A percentile compares a stretch with the other conserved stretches of the same genome.
These are phyloP conservation scores for Colletotrichum sojae DNA, from an alignment of 2,329 filamentous ascomycete genomes.

Conservation along the genomic window DNA sequence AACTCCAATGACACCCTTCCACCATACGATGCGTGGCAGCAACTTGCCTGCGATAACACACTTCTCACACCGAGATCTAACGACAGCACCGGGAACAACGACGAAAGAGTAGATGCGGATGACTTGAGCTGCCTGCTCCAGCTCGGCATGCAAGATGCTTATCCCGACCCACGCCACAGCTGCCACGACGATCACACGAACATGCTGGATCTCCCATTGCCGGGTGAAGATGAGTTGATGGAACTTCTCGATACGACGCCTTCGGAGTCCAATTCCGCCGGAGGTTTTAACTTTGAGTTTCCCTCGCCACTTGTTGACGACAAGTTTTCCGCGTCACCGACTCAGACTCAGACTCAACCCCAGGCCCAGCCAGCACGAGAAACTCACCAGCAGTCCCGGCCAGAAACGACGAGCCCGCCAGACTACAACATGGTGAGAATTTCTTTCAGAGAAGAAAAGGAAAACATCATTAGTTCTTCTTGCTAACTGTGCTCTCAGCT, in stretches of 20 bases:
- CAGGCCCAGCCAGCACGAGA: no score
- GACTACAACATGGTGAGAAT: conserved; percentile 21
- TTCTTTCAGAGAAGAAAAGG: no score
- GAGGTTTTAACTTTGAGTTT: conserved; percentile 24
- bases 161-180: neutral
- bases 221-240: conserved; percentile 31
- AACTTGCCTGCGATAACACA: conserved; percentile 3
- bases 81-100: neutral
- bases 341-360: no score
- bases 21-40: conserved; percentile 17
- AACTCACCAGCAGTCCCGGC: neutral
- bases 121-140: conserved; percentile 17
- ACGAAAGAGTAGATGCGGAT: neutral
- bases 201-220: conserved; percentile 23
- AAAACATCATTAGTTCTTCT: conserved; percentile 3
- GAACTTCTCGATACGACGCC: conserved; percentile 27
- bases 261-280: conserved; percentile 21
- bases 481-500: neutral
- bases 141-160: conserved; percentile 1
- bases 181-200: neutral
- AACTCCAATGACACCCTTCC: conserved; percentile 13
- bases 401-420: conserved; percentile 21
- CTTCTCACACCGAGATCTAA: conserved; percentile 22
- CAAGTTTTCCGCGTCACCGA: conserved; percentile 11
- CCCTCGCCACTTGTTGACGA: conserved; percentile 6